A percentile compares a stretch with the other conserved stretches of the same genome.
Conservation (phyloP, 371 early-diverging fungal genomes). For the Mucor ambiguus region DNA sequence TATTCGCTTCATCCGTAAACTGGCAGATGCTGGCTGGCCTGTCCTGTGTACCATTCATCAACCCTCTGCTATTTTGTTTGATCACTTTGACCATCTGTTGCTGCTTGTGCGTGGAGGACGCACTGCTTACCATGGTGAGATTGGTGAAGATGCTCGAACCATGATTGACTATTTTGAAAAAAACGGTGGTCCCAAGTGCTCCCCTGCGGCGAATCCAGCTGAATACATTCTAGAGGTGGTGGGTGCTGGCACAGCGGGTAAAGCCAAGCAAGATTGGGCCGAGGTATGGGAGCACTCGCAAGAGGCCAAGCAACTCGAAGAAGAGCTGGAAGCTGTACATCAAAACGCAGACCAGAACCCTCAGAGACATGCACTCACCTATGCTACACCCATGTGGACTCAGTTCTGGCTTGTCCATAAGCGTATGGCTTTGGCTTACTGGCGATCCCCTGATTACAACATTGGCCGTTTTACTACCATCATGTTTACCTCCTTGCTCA, state of each 20-base stretch:
- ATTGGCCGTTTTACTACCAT: slow-evolving; percentile 49
- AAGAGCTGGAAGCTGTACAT: slow-evolving; percentile 22
- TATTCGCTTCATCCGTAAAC: slow-evolving; percentile 58
- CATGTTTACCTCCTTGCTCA: slow-evolving; percentile 45
- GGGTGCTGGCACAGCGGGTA: slow-evolving; percentile 44
- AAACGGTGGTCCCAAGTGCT: slow-evolving; percentile 61
- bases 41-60: slow-evolving; percentile 70
- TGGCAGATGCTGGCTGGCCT: slow-evolving; percentile 62
- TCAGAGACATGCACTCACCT: slow-evolving; percentile 15
- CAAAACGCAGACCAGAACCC: slow-evolving; percentile 13
- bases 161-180: slow-evolving; percentile 66
- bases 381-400: slow-evolving; percentile 32
- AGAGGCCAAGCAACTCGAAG: slow-evolving; percentile 21
- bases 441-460: slow-evolving; percentile 63
- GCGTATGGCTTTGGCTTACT: slow-evolving; percentile 59
- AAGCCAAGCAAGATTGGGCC: slow-evolving; percentile 52
- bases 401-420: slow-evolving; percentile 45
- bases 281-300: slow-evolving; percentile 48
- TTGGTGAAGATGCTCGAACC: slow-evolving; percentile 54
- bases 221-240: slow-evolving; percentile 48
- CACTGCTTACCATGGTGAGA: slow-evolving; percentile 78
- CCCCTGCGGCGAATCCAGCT: slow-evolving; percentile 53
- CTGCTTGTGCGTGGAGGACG: slow-evolving; percentile 72
- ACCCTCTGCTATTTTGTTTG: slow-evolving; percentile 64
- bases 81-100: slow-evolving; percentile 65